These are phyloP conservation scores for Misopates orontium DNA, from an alignment of 257 asterid species.

Conservation along the genomic window DNA sequence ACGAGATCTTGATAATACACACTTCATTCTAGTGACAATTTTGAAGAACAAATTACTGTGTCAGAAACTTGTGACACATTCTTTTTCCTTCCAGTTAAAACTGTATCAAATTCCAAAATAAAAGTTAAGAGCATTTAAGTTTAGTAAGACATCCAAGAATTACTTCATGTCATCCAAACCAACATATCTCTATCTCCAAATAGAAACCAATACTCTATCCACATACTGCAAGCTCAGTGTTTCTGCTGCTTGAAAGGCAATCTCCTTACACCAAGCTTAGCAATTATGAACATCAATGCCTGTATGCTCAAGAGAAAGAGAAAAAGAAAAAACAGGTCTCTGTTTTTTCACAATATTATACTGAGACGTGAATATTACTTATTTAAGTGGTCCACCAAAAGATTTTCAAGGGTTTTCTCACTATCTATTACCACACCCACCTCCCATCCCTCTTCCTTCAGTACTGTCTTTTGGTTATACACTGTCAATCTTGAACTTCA, in stretches of 20 bases:
- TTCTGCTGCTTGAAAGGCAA: slow-evolving; percentile 11
- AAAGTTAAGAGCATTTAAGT: not conserved
- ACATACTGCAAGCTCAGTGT: slow-evolving; percentile 4
- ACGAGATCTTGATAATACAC: not conserved
- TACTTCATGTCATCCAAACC: slow-evolving; percentile 6
- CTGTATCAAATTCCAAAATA: slow-evolving; percentile 1
- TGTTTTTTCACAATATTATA: not conserved
- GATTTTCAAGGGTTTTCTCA: not conserved
- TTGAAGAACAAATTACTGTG: not conserved
- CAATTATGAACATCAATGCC: not conserved
- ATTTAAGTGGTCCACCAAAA: slow-evolving; percentile 9
- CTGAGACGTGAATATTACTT: not conserved
- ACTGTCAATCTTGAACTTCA: not conserved
- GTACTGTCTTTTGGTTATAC: too few relatives aligned
- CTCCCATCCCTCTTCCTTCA: too few relatives aligned
- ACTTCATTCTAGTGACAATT: not conserved
- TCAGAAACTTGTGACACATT: not conserved
- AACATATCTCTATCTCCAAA: slow-evolving; percentile 13
- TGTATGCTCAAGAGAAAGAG: not conserved
- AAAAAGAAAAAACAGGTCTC: too few relatives aligned
- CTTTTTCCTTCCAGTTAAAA: not conserved
- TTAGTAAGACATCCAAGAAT: not conserved
- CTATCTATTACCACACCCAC: not conserved
- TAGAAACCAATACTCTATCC: slow-evolving; percentile 3
- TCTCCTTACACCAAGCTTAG: slow-evolving; percentile 12